phyloP scores from a whole-genome alignment of 805 yeast species.

The Torulaspora quercuum region DNA sequence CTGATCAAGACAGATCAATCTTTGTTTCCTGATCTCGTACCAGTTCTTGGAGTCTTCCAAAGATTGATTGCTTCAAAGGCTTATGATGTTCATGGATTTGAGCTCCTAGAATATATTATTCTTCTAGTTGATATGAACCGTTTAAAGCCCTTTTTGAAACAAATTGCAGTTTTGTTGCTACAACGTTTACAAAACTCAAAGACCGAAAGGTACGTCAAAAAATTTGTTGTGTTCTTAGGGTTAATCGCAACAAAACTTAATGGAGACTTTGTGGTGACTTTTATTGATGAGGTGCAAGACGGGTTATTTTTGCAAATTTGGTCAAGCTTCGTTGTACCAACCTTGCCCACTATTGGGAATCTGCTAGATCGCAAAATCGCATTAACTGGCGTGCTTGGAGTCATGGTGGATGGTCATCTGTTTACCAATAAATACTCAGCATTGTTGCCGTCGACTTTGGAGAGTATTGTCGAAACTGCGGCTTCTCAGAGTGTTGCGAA shows the following conservation, averaged over 20 bases:
- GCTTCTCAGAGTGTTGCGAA: slow-evolving; percentile 40
- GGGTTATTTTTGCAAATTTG: slow-evolving; percentile 52
- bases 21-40: slow-evolving; percentile 52
- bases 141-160: slow-evolving; percentile 56
- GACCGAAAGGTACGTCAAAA: slow-evolving; percentile 76
- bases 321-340: slow-evolving; percentile 40
- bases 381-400: slow-evolving; percentile 47
- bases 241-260: slow-evolving; percentile 47
- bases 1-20: slow-evolving; percentile 45
- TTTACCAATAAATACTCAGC: slow-evolving; percentile 43
- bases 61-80: slow-evolving; percentile 80
- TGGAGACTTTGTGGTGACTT: slow-evolving; percentile 53
- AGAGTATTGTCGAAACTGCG: slow-evolving; percentile 41
- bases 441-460: slow-evolving; percentile 43
- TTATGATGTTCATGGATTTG: slow-evolving; percentile 81
- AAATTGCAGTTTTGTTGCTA: slow-evolving; percentile 70
- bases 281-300: slow-evolving; percentile 71
- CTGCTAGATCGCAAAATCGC: slow-evolving; percentile 54
- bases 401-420: slow-evolving; percentile 37
- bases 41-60: slow-evolving; percentile 94
- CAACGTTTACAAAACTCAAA: slow-evolving; percentile 76
- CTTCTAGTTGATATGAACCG: slow-evolving; percentile 48
- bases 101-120: slow-evolving; percentile 68
- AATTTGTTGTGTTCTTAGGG: slow-evolving; percentile 62
- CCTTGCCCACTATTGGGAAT: slow-evolving; percentile 47